Percentiles rank a stretch among this genome's conserved stretches.
phyloP scores from a whole-genome alignment of 441 rosid genomes.

The Erysimum cheiri region DNA sequence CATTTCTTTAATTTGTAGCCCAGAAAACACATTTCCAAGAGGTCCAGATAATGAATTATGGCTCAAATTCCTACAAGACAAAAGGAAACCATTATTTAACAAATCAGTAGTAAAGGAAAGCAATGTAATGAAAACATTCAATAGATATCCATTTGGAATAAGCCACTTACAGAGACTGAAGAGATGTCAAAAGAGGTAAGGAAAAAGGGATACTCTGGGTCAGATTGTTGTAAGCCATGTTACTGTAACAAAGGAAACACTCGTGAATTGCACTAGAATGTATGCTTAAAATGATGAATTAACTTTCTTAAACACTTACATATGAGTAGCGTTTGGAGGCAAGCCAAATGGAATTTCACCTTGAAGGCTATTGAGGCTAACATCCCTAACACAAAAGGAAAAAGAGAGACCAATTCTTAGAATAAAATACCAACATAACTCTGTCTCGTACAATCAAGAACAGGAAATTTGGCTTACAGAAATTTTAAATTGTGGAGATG shows the following conservation, averaged over 20 bases:
- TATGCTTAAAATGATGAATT: slow-evolving; percentile 19
- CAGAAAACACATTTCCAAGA: slow-evolving; percentile 84
- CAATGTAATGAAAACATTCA: not conserved
- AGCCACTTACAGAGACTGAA: slow-evolving; percentile 71
- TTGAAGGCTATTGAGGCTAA: slow-evolving; percentile 69
- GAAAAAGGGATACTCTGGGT: slow-evolving; percentile 72
- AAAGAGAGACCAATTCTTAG: slow-evolving; percentile 10
- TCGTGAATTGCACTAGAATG: not conserved
- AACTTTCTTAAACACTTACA: slow-evolving; percentile 59
- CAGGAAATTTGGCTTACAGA: slow-evolving; percentile 55
- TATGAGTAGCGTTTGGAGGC: slow-evolving; percentile 82
- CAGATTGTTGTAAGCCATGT: slow-evolving; percentile 79
- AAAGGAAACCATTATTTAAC: slow-evolving; percentile 20
- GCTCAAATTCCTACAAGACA: slow-evolving; percentile 81
- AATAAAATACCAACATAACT: slow-evolving; percentile 26
- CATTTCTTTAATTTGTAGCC: slow-evolving; percentile 77
- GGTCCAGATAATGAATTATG: slow-evolving; percentile 86
- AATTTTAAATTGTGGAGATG: slow-evolving; percentile 71
- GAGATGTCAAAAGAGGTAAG: slow-evolving; percentile 61
- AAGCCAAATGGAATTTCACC: slow-evolving; percentile 83
- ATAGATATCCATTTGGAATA: slow-evolving; percentile 20
- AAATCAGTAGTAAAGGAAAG: slow-evolving; percentile 15
- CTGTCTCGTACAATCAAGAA: slow-evolving; percentile 27
- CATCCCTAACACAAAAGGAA: slow-evolving; percentile 61
- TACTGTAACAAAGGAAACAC: slow-evolving; percentile 51